Evolutionary conservation across 306 rosid species (phyloP).

Genomic region (Cucurbita moschata): DNA sequence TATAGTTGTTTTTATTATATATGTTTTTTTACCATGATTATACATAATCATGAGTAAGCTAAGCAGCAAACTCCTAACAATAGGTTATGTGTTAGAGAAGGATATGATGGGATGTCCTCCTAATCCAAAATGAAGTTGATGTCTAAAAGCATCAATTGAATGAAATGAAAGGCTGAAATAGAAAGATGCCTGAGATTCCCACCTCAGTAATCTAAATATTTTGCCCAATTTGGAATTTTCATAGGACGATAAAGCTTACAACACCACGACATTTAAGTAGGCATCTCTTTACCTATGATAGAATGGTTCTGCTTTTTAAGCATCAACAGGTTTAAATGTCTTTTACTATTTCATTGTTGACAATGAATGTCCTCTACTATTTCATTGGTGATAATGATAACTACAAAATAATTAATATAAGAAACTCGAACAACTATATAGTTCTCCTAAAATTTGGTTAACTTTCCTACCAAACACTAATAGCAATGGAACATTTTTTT

Average conservation of each 20-base stretch:
- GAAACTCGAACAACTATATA: not conserved
- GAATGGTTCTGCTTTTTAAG: not conserved
- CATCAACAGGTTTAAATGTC: not conserved
- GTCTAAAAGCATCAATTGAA: not conserved
- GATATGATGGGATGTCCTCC: not conserved
- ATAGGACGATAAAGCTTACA: not conserved
- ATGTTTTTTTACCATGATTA: no score
- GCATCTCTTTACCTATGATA: not conserved
- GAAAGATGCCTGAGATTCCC: not conserved
- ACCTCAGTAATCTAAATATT: not conserved
- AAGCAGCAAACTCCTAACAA: no score
- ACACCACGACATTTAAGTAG: not conserved
- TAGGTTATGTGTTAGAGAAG: no score
- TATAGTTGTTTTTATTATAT: no score
- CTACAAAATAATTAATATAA: no score
- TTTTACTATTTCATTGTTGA: no score
- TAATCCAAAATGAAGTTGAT: not conserved
- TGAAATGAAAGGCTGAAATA: not conserved
- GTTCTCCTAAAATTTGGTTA: no score
- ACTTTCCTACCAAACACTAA: no score
- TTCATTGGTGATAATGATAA: not conserved
- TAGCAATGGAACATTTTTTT: no score
- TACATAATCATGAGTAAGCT: no score
- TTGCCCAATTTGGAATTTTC: not conserved
- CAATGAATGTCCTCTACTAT: not conserved